Percentiles rank a stretch among this genome's conserved stretches.
These are phyloP conservation scores for Panus rudis DNA, from an alignment of 768 basidiomycete species.

Conservation along the genomic window DNA sequence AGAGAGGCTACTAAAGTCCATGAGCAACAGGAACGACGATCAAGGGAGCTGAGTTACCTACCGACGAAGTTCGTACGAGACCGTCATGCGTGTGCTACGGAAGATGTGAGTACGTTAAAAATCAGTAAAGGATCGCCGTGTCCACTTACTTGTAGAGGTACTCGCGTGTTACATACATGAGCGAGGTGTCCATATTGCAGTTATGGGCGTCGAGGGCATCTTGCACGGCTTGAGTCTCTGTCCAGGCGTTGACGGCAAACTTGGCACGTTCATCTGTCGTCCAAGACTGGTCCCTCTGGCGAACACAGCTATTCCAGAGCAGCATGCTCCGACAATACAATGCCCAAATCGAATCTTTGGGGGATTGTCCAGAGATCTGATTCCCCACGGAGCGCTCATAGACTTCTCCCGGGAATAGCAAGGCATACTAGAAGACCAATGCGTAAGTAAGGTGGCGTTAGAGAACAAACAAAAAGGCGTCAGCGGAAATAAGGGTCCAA, in stretches of 20 bases:
- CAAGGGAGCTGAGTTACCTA: conserved; percentile 29
- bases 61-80: conserved; percentile 60
- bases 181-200: conserved; percentile 63
- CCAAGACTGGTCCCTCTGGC: conserved; percentile 36
- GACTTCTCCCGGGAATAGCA: conserved; percentile 73
- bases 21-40: conserved; percentile 13
- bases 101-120: conserved; percentile 13
- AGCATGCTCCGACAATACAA: conserved; percentile 79
- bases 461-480: conserved; percentile 8
- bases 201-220: conserved; percentile 59
- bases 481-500: background rate
- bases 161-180: conserved; percentile 63
- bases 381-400: conserved; percentile 37
- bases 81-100: conserved; percentile 55
- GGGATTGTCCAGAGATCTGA: conserved; percentile 39
- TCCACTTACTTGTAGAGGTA: conserved; percentile 65
- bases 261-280: conserved; percentile 49
- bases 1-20: conserved; percentile 37
- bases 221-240: conserved; percentile 62
- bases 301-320: conserved; percentile 66
- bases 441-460: conserved; percentile 2
- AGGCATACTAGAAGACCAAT: conserved; percentile 37
- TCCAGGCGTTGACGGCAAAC: conserved; percentile 52
- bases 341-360: conserved; percentile 78
- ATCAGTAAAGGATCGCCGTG: conserved; percentile 3